Percentiles rank a stretch among this genome's conserved stretches.
These are phyloP conservation scores for Remersonia thermophila DNA, from an alignment of 2,329 filamentous ascomycete genomes.

Conservation along the genomic window DNA sequence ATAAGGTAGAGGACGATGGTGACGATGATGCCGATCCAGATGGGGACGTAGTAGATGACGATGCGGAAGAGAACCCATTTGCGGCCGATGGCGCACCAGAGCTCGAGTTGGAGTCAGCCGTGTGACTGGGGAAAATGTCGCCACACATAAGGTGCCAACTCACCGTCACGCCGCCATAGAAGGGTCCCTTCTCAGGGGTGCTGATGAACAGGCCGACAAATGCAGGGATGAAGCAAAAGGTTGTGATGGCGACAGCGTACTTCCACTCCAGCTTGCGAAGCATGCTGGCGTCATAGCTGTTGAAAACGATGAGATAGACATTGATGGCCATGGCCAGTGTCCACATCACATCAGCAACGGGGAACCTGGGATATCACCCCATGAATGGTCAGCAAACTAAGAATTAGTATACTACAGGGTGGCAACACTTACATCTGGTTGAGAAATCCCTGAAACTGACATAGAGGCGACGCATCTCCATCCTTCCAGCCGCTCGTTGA, in stretches of 20 bases:
- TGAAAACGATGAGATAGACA: conserved; percentile 25
- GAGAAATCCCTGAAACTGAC: conserved; percentile 26
- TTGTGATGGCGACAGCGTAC: conserved; percentile 21
- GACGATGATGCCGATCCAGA: conserved; percentile 19
- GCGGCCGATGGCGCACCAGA: conserved; percentile 27
- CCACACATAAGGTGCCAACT: too few relatives aligned
- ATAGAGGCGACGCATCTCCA: conserved; percentile 22
- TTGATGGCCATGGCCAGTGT: conserved; percentile 26
- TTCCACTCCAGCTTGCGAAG: conserved; percentile 23
- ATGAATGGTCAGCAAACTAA: not conserved
- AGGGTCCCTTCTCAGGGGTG: conserved; percentile 20
- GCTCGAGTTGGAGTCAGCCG: too few relatives aligned
- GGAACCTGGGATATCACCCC: conserved; percentile 19
- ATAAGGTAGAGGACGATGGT: conserved; percentile 32
- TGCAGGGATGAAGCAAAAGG: conserved; percentile 23
- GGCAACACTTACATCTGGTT: conserved; percentile 23
- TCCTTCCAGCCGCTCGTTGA: conserved; percentile 25
- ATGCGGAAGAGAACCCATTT: conserved; percentile 25
- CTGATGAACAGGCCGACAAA: conserved; percentile 23
- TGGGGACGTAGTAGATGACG: conserved; percentile 25
- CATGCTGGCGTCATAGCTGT: conserved; percentile 22
- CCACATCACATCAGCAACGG: conserved; percentile 26
- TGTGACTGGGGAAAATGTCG: too few relatives aligned
- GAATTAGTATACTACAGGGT: not conserved
- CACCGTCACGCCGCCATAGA: conserved; percentile 26